Conservation (phyloP, 1,139 yeast genomes). For the Sugiyamaella sp. region DNA sequence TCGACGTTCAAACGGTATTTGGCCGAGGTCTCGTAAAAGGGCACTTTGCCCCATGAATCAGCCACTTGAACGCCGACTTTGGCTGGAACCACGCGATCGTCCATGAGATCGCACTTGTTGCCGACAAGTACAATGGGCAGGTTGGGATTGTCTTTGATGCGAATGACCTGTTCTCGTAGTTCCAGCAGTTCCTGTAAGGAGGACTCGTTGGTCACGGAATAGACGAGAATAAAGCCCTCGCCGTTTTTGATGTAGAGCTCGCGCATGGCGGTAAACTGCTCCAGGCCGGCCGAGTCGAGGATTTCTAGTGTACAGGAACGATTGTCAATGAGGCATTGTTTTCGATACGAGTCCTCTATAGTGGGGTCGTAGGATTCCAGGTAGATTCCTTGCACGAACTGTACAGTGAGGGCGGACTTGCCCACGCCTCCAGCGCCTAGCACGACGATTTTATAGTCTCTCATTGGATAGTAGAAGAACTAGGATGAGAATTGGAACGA, state of each 20-base stretch:
- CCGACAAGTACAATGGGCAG: slow-evolving; percentile 50
- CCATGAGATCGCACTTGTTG: slow-evolving; percentile 64
- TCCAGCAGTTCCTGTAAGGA: slow-evolving; percentile 80
- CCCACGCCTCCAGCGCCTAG: slow-evolving; percentile 99
- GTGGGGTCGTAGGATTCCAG: slow-evolving; percentile 97
- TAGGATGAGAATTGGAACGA: background rate
- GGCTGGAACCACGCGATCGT: slow-evolving; percentile 57
- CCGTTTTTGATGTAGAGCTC: slow-evolving; percentile 60
- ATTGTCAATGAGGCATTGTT: slow-evolving; percentile 44
- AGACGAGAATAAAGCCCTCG: slow-evolving; percentile 59
- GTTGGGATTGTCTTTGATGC: slow-evolving; percentile 66
- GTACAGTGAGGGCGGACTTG: slow-evolving; percentile 80
- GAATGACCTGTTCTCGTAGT: slow-evolving; percentile 82
- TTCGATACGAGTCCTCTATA: slow-evolving; percentile 64
- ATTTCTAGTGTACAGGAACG: slow-evolving; percentile 47
- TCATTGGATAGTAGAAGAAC: slow-evolving; percentile 13
- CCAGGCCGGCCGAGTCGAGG: slow-evolving; percentile 52
- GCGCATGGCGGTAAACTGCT: slow-evolving; percentile 57
- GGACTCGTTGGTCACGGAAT: slow-evolving; percentile 81
- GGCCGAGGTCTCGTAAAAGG: slow-evolving; percentile 82
- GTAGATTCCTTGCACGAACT: slow-evolving; percentile 49
- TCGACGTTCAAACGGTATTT: slow-evolving; percentile 83
- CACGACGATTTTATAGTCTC: slow-evolving; percentile 76
- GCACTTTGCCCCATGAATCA: slow-evolving; percentile 86
- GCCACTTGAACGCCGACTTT: slow-evolving; percentile 61